Evolutionary conservation across 306 rosid genomes (phyloP).

Genomic region (Vigna hirtella): DNA sequence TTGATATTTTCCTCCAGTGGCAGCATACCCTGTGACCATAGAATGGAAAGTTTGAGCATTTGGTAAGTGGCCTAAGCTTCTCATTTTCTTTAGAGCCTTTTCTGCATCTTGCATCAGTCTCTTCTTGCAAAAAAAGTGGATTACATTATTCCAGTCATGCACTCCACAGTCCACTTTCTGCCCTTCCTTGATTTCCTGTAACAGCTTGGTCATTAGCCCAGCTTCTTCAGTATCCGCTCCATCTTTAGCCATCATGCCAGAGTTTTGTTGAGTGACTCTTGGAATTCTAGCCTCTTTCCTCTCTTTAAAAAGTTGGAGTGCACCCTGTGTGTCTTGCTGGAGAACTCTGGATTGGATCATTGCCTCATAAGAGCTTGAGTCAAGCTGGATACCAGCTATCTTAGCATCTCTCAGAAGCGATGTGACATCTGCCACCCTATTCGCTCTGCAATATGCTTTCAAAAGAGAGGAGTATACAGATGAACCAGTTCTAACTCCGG

Average conservation of each 20-base stretch:
- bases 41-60: conserved; percentile 92
- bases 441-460: conserved; percentile 80
- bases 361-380: conserved; percentile 75
- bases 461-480: conserved; percentile 75
- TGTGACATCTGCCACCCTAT: conserved; percentile 62
- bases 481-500: conserved; percentile 70
- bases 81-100: conserved; percentile 83
- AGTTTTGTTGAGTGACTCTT: conserved; percentile 58
- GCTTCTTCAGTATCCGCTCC: conserved; percentile 56
- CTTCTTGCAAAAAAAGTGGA: conserved; percentile 83
- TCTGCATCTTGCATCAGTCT: conserved; percentile 88
- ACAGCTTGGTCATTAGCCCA: conserved; percentile 66
- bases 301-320: conserved; percentile 74
- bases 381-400: conserved; percentile 86
- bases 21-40: conserved; percentile 89
- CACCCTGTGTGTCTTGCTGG: conserved; percentile 78
- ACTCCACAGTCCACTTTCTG: conserved; percentile 70
- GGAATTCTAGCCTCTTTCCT: conserved; percentile 80
- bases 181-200: conserved; percentile 87
- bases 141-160: conserved; percentile 92
- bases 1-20: conserved; percentile 83
- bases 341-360: conserved; percentile 79
- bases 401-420: conserved; percentile 81
- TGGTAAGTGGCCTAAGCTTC: conserved; percentile 78
- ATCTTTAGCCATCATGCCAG: conserved; percentile 54